Evolutionary conservation across 2,329 filamentous ascomycete genomes (phyloP), one percentile per base, ranked within the genome.

Genomic region (Xylariaceae sp.): DNA sequence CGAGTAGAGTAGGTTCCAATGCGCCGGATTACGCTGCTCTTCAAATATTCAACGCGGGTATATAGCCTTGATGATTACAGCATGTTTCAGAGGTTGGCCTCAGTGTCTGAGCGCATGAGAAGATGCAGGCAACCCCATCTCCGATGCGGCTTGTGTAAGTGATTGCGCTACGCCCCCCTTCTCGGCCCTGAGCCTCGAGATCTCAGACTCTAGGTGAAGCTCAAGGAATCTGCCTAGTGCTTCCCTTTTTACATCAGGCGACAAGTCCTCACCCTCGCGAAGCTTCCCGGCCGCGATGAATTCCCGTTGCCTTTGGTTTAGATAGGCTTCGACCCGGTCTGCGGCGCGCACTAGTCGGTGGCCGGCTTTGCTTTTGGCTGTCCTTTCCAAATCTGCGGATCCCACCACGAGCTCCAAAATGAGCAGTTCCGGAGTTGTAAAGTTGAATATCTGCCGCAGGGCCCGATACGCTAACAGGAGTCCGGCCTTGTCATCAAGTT

Each of bases 381-480:
- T 47, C 40, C 54, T 68, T 52, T 67, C 64, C 7, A 82, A 65
- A 63, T 77, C 77, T 3, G 74, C 75, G 1, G 76, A 78, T 49
- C 74, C 76, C 23, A 81, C 62, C 12, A 77, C 57, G 61, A 82
- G 70, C 66, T 82, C 80, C 21, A 82, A 67, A 26, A 75, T 75
- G 50, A 82, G 71, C 14, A 74, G 69, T 54, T 81, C 79, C 0
- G 78, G 67, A 1, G 78, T 77, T 3, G 73, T 58, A 62, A 79
- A 81, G 23, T 70, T 62, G 58, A 81, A 79, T 2, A 76, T 51
- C 32, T 76, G 71, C 42, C 73, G 73, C 21, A 82, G 70, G 19
- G 75, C 71, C 21, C 74, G 71, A 45, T 80, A 73, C 7, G 79
- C 77, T 5, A 81, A 71, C 42, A 81, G 65, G 48, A 81, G 70